Conservation (phyloP, 352 stramenopile species). For the Nothophytophthora sp. region DNA sequence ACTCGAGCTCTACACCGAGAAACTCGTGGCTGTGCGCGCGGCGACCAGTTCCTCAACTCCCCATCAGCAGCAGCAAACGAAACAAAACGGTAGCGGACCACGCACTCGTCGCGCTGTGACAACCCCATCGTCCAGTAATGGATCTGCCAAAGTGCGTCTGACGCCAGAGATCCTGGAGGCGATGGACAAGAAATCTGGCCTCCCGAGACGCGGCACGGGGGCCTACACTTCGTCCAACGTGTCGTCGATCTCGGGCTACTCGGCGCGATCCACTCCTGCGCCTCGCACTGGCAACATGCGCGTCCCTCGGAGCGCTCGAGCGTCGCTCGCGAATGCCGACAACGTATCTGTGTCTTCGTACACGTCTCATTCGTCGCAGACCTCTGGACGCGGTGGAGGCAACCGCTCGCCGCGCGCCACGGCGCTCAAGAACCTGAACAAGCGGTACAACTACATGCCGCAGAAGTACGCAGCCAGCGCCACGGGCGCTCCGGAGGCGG, state of each 20-base stretch:
- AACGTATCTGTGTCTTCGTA: slow-evolving; percentile 63
- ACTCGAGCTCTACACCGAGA: slow-evolving; percentile 52
- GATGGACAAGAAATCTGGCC: slow-evolving; percentile 54
- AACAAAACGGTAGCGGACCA: slow-evolving; percentile 11
- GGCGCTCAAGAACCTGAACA: slow-evolving; percentile 54
- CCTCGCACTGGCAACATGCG: slow-evolving; percentile 25
- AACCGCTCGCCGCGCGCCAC: slow-evolving; percentile 36
- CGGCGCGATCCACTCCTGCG: slow-evolving; percentile 37
- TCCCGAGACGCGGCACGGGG: slow-evolving; percentile 42
- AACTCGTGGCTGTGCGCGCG: slow-evolving; percentile 46
- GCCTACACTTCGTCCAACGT: slow-evolving; percentile 66
- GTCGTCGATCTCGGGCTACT: slow-evolving; percentile 68
- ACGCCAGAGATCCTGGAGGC: slow-evolving; percentile 60
- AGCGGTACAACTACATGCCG: slow-evolving; percentile 72
- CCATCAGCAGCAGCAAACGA: slow-evolving; percentile 3
- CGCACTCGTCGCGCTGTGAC: slow-evolving; percentile 8
- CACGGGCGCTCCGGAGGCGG: slow-evolving; percentile 29
- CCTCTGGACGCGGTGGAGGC: slow-evolving; percentile 22
- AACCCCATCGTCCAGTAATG: slow-evolving; percentile 15
- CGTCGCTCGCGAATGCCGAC: slow-evolving; percentile 31
- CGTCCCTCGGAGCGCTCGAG: slow-evolving; percentile 32
- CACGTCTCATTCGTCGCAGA: slow-evolving; percentile 50
- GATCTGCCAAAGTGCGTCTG: slow-evolving; percentile 46
- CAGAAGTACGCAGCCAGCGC: slow-evolving; percentile 50
- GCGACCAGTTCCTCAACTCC: not conserved